Conservation (phyloP, 2,329 filamentous ascomycete species). For the Fusarium nisikadoi region DNA sequence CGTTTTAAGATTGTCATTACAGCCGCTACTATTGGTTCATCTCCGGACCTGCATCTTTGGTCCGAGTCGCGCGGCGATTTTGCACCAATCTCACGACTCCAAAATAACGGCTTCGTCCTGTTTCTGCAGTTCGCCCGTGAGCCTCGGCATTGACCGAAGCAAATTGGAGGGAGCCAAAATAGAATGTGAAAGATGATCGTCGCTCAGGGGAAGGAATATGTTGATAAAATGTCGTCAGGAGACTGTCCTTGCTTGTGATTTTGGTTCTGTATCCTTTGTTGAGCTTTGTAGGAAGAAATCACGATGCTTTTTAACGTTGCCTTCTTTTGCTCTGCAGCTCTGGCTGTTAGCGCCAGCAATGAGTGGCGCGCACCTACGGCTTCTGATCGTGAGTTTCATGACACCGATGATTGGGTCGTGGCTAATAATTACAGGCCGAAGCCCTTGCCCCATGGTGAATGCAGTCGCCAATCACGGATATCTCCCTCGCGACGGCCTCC, state of each 20-base stretch:
- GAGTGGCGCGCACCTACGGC: constrained; percentile 27
- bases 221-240: not conserved
- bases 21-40: constrained; percentile 2
- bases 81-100: constrained; percentile 15
- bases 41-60: not conserved
- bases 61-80: constrained; percentile 1
- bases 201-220: not conserved
- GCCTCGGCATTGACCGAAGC: constrained; percentile 22
- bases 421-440: constrained; percentile 23
- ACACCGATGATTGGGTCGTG: no score
- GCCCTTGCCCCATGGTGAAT: constrained; percentile 41
- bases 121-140: constrained; percentile 20
- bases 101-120: not conserved
- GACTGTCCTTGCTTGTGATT: not conserved
- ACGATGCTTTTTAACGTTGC: constrained; percentile 33
- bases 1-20: constrained; percentile 24
- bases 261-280: not conserved
- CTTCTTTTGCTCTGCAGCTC: constrained; percentile 21
- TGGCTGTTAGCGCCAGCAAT: constrained; percentile 29
- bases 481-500: constrained; percentile 32
- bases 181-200: not conserved
- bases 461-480: constrained; percentile 40
- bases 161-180: constrained; percentile 3
- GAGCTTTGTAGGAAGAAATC: not conserved
- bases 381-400: constrained; percentile 19